Percentiles rank a stretch among this genome's conserved stretches.
phyloP scores from a whole-genome alignment of 2,329 filamentous ascomycete species.

The Colletotrichum paranaense region DNA sequence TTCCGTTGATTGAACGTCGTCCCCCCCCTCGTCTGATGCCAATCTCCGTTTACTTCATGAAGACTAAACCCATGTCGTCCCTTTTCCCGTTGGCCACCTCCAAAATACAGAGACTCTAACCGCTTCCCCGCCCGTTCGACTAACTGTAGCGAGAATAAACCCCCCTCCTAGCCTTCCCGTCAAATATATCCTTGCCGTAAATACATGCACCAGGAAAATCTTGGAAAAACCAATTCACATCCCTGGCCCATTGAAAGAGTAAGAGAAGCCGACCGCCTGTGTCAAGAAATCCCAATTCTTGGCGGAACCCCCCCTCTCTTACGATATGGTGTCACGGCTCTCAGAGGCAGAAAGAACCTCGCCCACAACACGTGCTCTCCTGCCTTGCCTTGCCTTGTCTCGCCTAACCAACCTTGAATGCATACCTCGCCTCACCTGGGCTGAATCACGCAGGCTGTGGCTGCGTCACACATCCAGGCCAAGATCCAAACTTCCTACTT shows the following conservation, averaged over 20 bases:
- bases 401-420: no score
- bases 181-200: not conserved
- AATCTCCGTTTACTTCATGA: not conserved
- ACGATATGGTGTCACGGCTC: not conserved
- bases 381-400: not conserved
- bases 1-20: not conserved
- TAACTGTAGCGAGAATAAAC: not conserved
- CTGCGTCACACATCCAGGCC: not conserved
- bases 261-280: no score
- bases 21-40: no score
- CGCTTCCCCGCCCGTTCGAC: not conserved
- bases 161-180: not conserved
- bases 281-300: not conserved
- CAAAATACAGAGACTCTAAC: not conserved
- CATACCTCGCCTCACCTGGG: not conserved
- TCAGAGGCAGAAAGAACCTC: not conserved
- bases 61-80: not conserved
- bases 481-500: not conserved
- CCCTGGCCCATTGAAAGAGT: not conserved
- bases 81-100: not conserved
- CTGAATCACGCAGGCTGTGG: not conserved
- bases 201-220: not conserved
- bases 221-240: not conserved
- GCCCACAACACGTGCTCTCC: conserved; percentile 14
- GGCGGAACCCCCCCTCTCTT: no score